phyloP scores from a whole-genome alignment of 1,284 basidiomycete species.

The Pterulicium gracile region DNA sequence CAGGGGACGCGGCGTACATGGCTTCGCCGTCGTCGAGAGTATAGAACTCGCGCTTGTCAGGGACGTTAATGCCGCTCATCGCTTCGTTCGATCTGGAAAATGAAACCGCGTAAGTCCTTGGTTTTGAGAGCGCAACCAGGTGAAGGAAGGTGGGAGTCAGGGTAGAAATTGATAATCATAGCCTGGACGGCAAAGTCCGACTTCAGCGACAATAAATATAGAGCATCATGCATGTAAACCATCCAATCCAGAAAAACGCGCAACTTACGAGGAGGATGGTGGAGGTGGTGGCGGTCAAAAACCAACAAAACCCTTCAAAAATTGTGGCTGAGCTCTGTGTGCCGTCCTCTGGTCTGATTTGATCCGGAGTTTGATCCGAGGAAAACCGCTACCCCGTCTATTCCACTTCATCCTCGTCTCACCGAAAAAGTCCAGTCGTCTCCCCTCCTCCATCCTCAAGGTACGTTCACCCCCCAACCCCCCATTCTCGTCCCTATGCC shows the following conservation, averaged over 20 bases:
- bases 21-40: slow-evolving; percentile 90
- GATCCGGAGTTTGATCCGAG: too few relatives aligned
- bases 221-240: slow-evolving; percentile 32
- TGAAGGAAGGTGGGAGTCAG: slow-evolving; percentile 3
- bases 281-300: neutral
- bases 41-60: slow-evolving; percentile 85
- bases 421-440: slow-evolving; percentile 16
- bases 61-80: slow-evolving; percentile 69
- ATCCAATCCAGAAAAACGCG: slow-evolving; percentile 5
- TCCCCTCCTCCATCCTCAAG: slow-evolving; percentile 45
- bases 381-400: too few relatives aligned
- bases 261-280: neutral
- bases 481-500: neutral
- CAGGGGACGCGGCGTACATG: slow-evolving; percentile 46
- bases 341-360: too few relatives aligned
- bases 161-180: slow-evolving; percentile 15
- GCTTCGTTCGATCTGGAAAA: too few relatives aligned
- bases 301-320: too few relatives aligned
- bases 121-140: neutral
- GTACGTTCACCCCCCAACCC: slow-evolving; percentile 34
- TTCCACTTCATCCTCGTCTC: too few relatives aligned
- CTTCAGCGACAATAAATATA: slow-evolving; percentile 68
- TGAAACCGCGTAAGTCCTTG: neutral
- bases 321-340: too few relatives aligned
- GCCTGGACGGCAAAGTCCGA: slow-evolving; percentile 32